Evolutionary conservation across 495 filamentous ascomycete species (phyloP).

Genomic region (Xylaria nigripes): DNA sequence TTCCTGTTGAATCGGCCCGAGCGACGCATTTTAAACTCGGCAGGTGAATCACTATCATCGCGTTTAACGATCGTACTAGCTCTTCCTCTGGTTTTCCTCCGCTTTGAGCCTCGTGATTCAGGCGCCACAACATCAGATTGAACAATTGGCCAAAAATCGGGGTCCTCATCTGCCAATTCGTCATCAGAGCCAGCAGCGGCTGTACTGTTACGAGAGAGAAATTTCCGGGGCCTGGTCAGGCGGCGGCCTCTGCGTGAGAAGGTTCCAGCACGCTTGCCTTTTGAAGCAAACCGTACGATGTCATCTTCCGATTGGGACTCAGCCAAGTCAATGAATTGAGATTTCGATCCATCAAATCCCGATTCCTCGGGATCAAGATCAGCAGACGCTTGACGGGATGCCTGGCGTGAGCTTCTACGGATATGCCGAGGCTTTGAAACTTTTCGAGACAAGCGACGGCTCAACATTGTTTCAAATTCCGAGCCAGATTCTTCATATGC

Average conservation of each 20-base stretch:
- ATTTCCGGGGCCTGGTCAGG: constrained; percentile 13
- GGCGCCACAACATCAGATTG: constrained; percentile 35
- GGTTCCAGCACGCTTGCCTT: neutral
- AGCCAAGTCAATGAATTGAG: neutral
- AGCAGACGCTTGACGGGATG: constrained; percentile 16
- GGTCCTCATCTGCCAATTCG: constrained; percentile 34
- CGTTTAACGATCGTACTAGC: neutral
- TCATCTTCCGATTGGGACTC: constrained; percentile 1
- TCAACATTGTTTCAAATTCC: constrained; percentile 2
- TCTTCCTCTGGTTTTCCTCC: constrained; percentile 6
- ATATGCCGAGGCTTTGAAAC: neutral
- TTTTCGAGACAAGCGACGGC: constrained; percentile 3
- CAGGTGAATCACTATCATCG: constrained; percentile 29
- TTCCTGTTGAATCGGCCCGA: constrained; percentile 42
- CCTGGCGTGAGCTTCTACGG: constrained; percentile 20
- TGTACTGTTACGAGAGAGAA: neutral
- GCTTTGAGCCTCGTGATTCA: constrained; percentile 6
- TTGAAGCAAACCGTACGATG: neutral
- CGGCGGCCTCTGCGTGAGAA: constrained; percentile 2
- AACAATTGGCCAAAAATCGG: constrained; percentile 26
- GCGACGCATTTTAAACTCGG: constrained; percentile 42
- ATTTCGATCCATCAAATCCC: neutral
- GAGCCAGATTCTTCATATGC: constrained; percentile 28
- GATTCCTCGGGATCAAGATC: constrained; percentile 7
- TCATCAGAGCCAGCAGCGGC: constrained; percentile 31